phyloP scores from a whole-genome alignment of 1,139 yeast genomes.

The Taphrina pruni region DNA sequence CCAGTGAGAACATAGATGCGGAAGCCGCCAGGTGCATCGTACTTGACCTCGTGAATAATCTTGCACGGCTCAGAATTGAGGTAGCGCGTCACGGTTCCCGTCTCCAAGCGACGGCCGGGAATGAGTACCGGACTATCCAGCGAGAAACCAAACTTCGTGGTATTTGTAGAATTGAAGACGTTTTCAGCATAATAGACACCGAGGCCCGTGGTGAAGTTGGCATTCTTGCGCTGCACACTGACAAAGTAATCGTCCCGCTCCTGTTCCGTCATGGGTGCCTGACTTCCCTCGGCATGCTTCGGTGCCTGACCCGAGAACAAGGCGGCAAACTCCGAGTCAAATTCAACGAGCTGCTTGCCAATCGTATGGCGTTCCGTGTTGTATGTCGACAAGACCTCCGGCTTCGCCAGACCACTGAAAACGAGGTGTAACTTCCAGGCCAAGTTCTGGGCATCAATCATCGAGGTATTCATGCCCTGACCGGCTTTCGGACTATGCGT shows the following conservation, averaged over 20 bases:
- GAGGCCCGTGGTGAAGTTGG: slow-evolving; percentile 12
- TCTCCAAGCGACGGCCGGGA: slow-evolving; percentile 11
- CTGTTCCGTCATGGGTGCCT: slow-evolving; percentile 8
- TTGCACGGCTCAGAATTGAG: slow-evolving; percentile 19
- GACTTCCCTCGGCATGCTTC: slow-evolving; percentile 43
- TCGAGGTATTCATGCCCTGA: slow-evolving; percentile 55
- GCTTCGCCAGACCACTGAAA: slow-evolving; percentile 50
- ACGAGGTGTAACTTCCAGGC: slow-evolving; percentile 55
- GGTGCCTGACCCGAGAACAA: slow-evolving; percentile 52
- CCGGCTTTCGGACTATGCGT: slow-evolving; percentile 56
- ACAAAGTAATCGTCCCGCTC: slow-evolving; percentile 16
- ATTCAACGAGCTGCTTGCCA: slow-evolving; percentile 53
- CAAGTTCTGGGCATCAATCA: slow-evolving; percentile 53
- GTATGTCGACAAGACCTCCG: slow-evolving; percentile 51
- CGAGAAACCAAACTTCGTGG: neutral
- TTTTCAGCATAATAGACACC: slow-evolving; percentile 19
- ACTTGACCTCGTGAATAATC: slow-evolving; percentile 23
- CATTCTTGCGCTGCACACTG: slow-evolving; percentile 16
- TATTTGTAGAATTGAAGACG: neutral
- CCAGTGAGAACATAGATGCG: slow-evolving; percentile 13
- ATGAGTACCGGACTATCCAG: neutral
- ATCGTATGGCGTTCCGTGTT: slow-evolving; percentile 52
- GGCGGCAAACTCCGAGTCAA: slow-evolving; percentile 52
- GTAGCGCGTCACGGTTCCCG: slow-evolving; percentile 8
- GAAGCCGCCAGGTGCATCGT: slow-evolving; percentile 18